A percentile compares a stretch with the other conserved stretches of the same genome.
Evolutionary conservation across 2,329 filamentous ascomycete species (phyloP).

Genomic region (Raffaelea ambrosiae): DNA sequence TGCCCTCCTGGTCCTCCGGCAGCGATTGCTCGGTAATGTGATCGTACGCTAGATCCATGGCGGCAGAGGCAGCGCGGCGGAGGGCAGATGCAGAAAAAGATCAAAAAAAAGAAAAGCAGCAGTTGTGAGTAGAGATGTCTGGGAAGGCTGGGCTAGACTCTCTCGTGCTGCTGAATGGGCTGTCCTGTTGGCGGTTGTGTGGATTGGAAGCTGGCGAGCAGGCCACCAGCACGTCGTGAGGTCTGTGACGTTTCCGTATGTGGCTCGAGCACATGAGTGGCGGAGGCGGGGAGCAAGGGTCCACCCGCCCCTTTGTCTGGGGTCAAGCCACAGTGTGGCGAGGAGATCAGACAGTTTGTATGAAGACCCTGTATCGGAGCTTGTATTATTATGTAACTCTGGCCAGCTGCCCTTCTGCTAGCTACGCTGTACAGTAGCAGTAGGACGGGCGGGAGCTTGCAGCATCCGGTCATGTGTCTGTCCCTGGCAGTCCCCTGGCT

Average conservation of each 20-base stretch:
- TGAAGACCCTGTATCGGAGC: no score
- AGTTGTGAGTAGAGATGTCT: conserved; percentile 6
- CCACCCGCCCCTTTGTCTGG: neutral
- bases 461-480: no score
- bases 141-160: neutral
- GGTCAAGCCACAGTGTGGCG: neutral
- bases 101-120: neutral
- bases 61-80: conserved; percentile 1
- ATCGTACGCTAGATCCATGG: conserved; percentile 96
- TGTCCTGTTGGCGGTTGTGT: neutral
- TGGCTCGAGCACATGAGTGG: neutral
- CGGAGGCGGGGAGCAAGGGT: neutral
- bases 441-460: no score
- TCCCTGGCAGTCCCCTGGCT: no score
- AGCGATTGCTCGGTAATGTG: conserved; percentile 83
- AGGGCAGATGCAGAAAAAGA: neutral
- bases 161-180: neutral
- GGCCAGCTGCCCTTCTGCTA: no score
- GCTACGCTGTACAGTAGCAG: no score
- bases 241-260: neutral
- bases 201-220: no score
- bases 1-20: conserved; percentile 46
- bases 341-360: no score
- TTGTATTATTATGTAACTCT: no score
- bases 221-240: no score